Evolutionary conservation across 306 rosid species (phyloP), one percentile per base, ranked within the genome.

Genomic region (Acacia confusa): DNA sequence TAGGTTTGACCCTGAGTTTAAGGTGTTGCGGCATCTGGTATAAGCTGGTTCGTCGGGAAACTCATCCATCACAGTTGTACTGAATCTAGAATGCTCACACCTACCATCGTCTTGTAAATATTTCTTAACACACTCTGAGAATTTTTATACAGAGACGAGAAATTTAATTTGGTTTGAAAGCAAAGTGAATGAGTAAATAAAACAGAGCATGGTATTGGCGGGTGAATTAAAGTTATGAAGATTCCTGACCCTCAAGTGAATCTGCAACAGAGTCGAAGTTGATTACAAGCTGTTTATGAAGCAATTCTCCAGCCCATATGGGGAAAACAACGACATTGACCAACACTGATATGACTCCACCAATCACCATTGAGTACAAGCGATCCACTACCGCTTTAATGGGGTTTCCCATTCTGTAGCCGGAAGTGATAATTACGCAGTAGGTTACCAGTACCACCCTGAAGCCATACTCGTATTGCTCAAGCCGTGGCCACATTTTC

Each of bases 251-350:
- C 85, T 92, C 86, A 50, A 92, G 94, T 16, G 95, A 88, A 81
- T 88, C 92, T 1, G 97, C 94, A 40, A 92, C 85, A 0, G 91
- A 86, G 76, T 87, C 2, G 73, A 92, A 91, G 82, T 66, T 83
- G 0, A 68, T 65, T 22, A 91, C 94, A 0, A 92, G 83, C 55
- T 92, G 88, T 44, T 72, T 80, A 34, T 91, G 95, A 1, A 92
- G 84, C 57, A 87, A 89, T 61, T 91, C 90, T 13, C 97, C 95
- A 32, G 95, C 97, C 97, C 97, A 92, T 0, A 88, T 91, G 16
- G 95, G 97, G 41, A 41, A 89, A 70, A 91, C 84, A 34, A 85
- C 48, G 22, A 92, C 84, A 76, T 89, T 92, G 6, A 92, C 97
- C 1, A 85, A 57, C 2, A 91, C 92, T 32, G 97, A 91, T 45